Base-by-base conservation (phyloP, 257 asterid species). In the Craterostigma plantagineum region DNA sequence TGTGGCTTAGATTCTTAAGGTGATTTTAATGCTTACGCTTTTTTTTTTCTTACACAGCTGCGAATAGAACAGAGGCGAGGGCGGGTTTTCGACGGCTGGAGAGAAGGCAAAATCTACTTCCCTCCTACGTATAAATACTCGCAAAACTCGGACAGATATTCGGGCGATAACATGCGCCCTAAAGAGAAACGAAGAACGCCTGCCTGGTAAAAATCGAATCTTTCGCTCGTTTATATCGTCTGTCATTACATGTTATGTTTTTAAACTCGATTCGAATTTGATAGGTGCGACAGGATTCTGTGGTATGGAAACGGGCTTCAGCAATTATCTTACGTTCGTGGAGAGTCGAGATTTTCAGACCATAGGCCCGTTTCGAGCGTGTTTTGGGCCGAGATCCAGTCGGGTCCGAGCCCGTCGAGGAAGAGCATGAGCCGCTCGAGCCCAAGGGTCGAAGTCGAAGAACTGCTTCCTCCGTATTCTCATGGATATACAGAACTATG, bases 91-190 rank as follows among this genome's bases (percentile, higher is more conserved):
- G 92, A 73, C 10, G 92, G 91, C 30, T 90, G 99, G 99, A 90
- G 40, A 59, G 99, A 90, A 68, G 99, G 99, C 59, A 83, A 77
- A 63, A 81, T 87, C 57, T 87, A 87, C 56, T 87, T 87, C 59
- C 97, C 97, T 30, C 97, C 97, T 13, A 90, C 99, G 1, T 90
- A 90, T 55, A 90, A 90, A 54, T 90, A 90, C 50, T 90, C 95
- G 8, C 80, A 73, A 44, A 83, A 90, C 59, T 90, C 99, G 35
- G 99, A 90, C 63, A 67, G 95, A 71, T 90, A 90, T 55, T 74
- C 95, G 0, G 99, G 95, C 16, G 94, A 79, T 34, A 86, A 83
- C 49, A 72, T 77, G 87, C 91, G 83, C 58, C 99, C 94, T 4
- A 90, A 79, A 67, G 99, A 83, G 73, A 90, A 90, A 62, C 79